Evolutionary conservation across 768 basidiomycete species (phyloP), one percentile per base, ranked within the genome.

Genomic region (Russula griseocarnosa): DNA sequence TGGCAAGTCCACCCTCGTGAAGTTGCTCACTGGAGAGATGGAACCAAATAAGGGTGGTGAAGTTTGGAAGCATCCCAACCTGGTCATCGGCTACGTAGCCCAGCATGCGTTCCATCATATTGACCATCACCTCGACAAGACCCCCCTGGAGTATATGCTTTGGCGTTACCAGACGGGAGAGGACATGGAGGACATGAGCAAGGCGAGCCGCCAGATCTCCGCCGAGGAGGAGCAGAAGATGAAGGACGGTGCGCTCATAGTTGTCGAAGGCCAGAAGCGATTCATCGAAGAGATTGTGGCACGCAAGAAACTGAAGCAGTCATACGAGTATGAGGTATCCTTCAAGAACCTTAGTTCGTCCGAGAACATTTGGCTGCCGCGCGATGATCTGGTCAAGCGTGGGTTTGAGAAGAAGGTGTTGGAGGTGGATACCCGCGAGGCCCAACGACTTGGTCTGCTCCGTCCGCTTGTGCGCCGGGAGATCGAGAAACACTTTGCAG

Each of bases 111-210:
- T 98, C 94, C 95, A 98, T 82, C 95, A 98, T 77, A 98, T 98
- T 73, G 95, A 98, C 76, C 80, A 93, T 76, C 95, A 98, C 74
- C 91, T 98, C 74, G 95, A 98, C 84, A 96, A 94, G 84, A 98
- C 95, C 16, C 92, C 95, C 55, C 87, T 98, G 71, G 95, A 98
- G 80, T 98, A 98, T 84, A 94, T 98, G 92, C 81, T 98, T 69
- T 98, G 95, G 95, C 94, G 95, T 79, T 98, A 97, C 86, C 95
- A 98, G 84, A 98, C 95, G 63, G 95, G 95, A 76, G 95, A 98
- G 77, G 95, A 98, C 82, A 78, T 97, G 75, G 95, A 98, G 79
- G 95, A 97, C 81, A 84, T 98, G 86, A 79, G 78, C 78, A 98
- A 97, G 85, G 94, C 92, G 62, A 86, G 77, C 76, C 90, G 93